Percentiles rank a stretch among this genome's conserved stretches.
Conservation (phyloP, 805 yeast genomes). For the Ogataea nitratoaversa region DNA sequence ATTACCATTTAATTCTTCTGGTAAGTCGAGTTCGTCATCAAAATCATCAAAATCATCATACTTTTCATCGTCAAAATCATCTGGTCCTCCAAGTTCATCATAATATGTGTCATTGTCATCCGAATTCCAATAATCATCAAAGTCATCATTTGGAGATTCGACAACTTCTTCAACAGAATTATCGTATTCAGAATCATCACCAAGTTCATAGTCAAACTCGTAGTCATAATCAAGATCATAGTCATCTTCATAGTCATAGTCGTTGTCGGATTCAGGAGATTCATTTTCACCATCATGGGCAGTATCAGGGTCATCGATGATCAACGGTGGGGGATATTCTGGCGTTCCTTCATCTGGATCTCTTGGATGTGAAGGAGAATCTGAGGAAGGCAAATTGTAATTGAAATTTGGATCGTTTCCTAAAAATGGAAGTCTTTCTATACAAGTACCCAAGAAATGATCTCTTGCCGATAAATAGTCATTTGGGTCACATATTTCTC, state of each 20-base stretch:
- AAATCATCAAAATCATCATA: neutral
- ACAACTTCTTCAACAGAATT: too few species aligned
- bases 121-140: too few species aligned
- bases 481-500: constrained; percentile 39
- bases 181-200: constrained; percentile 1
- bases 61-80: too few species aligned
- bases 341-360: too few species aligned
- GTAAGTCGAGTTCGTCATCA: neutral
- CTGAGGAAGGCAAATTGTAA: constrained; percentile 8
- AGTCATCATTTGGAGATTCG: too few species aligned
- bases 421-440: constrained; percentile 32
- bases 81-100: too few species aligned
- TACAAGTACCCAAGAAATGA: constrained; percentile 45
- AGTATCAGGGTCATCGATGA: neutral
- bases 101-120: constrained; percentile 1
- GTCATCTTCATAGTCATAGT: constrained; percentile 1
- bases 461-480: constrained; percentile 43
- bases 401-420: constrained; percentile 21
- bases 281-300: constrained; percentile 1
- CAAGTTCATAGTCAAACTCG: too few species aligned
- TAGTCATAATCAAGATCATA: neutral
- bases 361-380: too few species aligned
- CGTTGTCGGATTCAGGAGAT: neutral
- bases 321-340: neutral
- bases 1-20: neutral